Conservation (phyloP, 176 grass and related monocot species). For the Phoenix roebelenii region DNA sequence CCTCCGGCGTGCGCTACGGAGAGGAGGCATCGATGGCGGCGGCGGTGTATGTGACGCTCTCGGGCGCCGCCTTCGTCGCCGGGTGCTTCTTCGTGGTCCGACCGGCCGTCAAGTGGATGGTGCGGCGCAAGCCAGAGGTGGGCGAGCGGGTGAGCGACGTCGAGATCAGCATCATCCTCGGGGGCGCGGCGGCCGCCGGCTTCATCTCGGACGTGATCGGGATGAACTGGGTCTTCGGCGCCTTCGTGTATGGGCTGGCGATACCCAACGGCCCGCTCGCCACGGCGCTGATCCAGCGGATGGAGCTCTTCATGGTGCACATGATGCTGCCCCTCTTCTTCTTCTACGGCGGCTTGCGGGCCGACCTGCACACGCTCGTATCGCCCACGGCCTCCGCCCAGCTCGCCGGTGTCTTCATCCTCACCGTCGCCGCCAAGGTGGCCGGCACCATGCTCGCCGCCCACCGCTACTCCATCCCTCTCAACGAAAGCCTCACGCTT, state of each 20-base stretch:
- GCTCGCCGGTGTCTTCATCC: not conserved
- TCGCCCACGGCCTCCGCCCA: not conserved
- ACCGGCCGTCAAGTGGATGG: not conserved
- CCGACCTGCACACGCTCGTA: not conserved
- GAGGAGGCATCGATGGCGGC: too few species aligned
- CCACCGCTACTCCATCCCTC: constrained; percentile 15
- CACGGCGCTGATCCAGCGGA: not conserved
- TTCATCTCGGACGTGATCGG: constrained; percentile 3
- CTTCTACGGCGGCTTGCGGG: not conserved
- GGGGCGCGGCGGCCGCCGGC: not conserved
- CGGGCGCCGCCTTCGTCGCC: not conserved
- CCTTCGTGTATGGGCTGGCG: constrained; percentile 1
- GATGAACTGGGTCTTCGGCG: constrained; percentile 3
- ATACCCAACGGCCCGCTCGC: constrained; percentile 9
- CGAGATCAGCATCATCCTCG: not conserved
- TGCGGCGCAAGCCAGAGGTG: not conserved
- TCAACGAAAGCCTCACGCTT: constrained; percentile 24
- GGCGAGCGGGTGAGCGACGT: not conserved
- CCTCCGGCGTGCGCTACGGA: not conserved
- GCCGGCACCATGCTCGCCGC: constrained; percentile 4
- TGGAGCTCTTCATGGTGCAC: constrained; percentile 2
- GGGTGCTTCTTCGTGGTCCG: constrained; percentile 1
- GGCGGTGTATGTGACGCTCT: too few species aligned
- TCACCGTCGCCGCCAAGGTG: constrained; percentile 19
- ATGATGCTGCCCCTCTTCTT: constrained; percentile 11